Evolutionary conservation across 805 yeast genomes (phyloP), one percentile per base, ranked within the genome.

Genomic region (Monosporozyma aquatica): DNA sequence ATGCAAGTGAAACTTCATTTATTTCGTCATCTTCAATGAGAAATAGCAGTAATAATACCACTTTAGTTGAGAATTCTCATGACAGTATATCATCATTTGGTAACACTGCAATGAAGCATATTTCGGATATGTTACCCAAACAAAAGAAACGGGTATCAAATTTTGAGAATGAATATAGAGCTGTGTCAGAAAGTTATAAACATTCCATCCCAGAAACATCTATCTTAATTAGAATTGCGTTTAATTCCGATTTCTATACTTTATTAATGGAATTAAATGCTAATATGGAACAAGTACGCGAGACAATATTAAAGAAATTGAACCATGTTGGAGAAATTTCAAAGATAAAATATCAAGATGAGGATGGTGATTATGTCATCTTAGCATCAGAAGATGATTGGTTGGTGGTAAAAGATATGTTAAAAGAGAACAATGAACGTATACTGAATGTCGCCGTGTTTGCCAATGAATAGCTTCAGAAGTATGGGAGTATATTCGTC

Each of bases 301-400:
- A 68, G 35, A 76, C 77, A 46, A 75, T 86, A 28, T 76, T 74
- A 47, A 70, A 70, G 38, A 78, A 79, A 54, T 58, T 79, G 37
- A 66, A 70, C 36, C 72, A 74, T 40, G 69, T 77, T 42, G 82
- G 80, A 20, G 70, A 61, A 11, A 49, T 67, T 37, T 63, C 66
- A 43, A 68, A 82, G 53, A 70, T 92, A 47, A 80, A 80, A 61
- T 90, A 87, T 59, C 78, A 78, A 58, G 98, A 92, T 62, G 98
- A 92, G 63, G 98, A 92, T 59, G 96, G 95, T 14, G 98, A 92
- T 59, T 82, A 76, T 58, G 94, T 92, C 34, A 78, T 83, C 38
- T 76, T 90, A 63, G 83, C 80, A 50, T 76, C 87, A 25, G 82
- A 82, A 47, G 97, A 90, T 41, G 97, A 90, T 59, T 83, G 95